These are phyloP conservation scores for Cubamyces lactineus DNA, from an alignment of 768 basidiomycete genomes.

Conservation along the genomic window DNA sequence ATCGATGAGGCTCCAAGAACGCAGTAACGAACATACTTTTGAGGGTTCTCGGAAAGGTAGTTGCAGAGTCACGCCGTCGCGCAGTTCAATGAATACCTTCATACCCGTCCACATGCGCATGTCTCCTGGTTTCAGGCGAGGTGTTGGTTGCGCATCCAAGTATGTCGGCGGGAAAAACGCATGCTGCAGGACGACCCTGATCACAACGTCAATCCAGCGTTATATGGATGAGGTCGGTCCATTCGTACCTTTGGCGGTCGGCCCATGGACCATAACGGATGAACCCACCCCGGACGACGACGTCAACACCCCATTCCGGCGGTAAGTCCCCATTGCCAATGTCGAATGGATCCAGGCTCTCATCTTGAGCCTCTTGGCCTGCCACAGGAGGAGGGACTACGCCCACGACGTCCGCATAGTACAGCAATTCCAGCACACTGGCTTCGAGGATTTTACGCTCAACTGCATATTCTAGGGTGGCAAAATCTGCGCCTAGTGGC, in stretches of 20 bases:
- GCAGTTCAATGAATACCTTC: slow-evolving; percentile 80
- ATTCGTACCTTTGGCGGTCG: slow-evolving; percentile 80
- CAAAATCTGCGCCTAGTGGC: slow-evolving; percentile 57
- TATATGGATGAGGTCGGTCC: neutral
- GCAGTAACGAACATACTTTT: slow-evolving; percentile 53
- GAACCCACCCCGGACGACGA: slow-evolving; percentile 75
- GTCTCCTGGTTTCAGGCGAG: slow-evolving; percentile 72
- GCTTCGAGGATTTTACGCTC: slow-evolving; percentile 84
- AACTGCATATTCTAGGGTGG: slow-evolving; percentile 80
- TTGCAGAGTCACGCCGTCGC: slow-evolving; percentile 73
- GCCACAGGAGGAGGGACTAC: slow-evolving; percentile 53
- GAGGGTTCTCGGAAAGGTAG: slow-evolving; percentile 93
- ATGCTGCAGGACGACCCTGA: slow-evolving; percentile 74
- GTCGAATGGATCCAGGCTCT: slow-evolving; percentile 55
- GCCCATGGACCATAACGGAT: slow-evolving; percentile 96
- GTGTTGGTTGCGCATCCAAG: slow-evolving; percentile 59
- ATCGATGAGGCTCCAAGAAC: neutral
- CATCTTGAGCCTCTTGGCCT: slow-evolving; percentile 33
- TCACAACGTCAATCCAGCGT: neutral
- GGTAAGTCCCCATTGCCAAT: slow-evolving; percentile 86
- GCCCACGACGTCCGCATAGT: slow-evolving; percentile 86
- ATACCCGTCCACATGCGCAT: slow-evolving; percentile 81
- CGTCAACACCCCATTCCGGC: slow-evolving; percentile 93
- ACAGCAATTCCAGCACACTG: slow-evolving; percentile 75
- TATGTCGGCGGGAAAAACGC: slow-evolving; percentile 85